Evolutionary conservation across 1,284 basidiomycete genomes (phyloP).

Genomic region (Pseudozyma tsukubaensis): DNA sequence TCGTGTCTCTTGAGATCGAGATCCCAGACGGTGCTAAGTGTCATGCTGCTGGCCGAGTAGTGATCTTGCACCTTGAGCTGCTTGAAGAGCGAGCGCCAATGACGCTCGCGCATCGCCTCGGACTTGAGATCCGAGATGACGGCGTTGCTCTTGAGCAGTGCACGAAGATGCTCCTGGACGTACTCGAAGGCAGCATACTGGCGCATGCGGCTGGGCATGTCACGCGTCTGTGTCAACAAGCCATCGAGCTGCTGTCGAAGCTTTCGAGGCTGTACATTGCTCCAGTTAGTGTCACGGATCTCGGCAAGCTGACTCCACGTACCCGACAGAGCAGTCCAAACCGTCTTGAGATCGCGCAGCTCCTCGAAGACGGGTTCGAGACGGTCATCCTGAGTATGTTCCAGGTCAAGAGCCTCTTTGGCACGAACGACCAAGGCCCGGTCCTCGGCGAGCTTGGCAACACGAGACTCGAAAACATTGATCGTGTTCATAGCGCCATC

Average conservation of each 20-base stretch:
- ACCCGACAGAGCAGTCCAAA: conserved; percentile 98
- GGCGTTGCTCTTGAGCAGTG: conserved; percentile 87
- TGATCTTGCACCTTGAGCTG: conserved; percentile 74
- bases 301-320: conserved; percentile 95
- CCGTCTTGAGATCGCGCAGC: conserved; percentile 92
- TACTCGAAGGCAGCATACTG: conserved; percentile 99
- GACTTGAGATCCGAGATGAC: conserved; percentile 93
- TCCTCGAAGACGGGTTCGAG: conserved; percentile 95
- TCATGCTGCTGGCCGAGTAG: conserved; percentile 77
- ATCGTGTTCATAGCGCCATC: conserved; percentile 96
- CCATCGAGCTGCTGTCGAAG: conserved; percentile 92
- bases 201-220: conserved; percentile 98
- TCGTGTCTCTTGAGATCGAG: conserved; percentile 96
- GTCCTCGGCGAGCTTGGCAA: conserved; percentile 89
- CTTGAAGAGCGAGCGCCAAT: conserved; percentile 98
- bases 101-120: conserved; percentile 95
- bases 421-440: conserved; percentile 92
- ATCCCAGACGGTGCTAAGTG: conserved; percentile 95
- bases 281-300: conserved; percentile 88
- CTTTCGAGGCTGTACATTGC: conserved; percentile 86
- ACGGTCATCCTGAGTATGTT: conserved; percentile 87
- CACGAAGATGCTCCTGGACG: conserved; percentile 89
- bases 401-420: conserved; percentile 95
- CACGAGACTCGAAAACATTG: conserved; percentile 89
- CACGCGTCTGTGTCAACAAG: conserved; percentile 88